Evolutionary conservation across 2,329 filamentous ascomycete genomes (phyloP), one percentile per base, ranked within the genome.

Genomic region (Pezicula carpinea): DNA sequence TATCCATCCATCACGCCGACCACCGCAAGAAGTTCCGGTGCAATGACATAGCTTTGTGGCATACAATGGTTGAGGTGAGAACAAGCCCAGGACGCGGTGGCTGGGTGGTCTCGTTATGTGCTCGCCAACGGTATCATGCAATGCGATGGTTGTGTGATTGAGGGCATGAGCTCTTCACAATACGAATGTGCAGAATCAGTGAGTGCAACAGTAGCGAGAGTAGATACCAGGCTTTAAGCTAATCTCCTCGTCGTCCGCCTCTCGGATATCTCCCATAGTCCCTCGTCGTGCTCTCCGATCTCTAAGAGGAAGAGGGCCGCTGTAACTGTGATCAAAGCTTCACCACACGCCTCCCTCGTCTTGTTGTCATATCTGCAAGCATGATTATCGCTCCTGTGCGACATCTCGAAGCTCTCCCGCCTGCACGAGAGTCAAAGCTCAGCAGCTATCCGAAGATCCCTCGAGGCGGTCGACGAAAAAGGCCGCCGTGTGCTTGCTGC

Each of bases 371-470:
- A 46, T 46, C 26, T 51, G 46, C 52, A 51, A 53, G 50, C 46
- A 47, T 56, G 34, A 50, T 38, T 23, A 18, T 43, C 47, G 38
- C 45, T 38, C 22, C 56, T 59, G 57, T 58, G 51, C 53, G 54
- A 59, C 58, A 59, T 59, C 50, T 40, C 19, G 49, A 33, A 44
- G 44, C 39, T 51, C 50, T 56, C 53, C 53, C 56, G 51, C 39
- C 47, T 55, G 52, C 53, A 55, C 39, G 46, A 50, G 29, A 23
- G 49, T 53, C 52, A 44, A 53, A 56, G 51, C 54, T 58, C 44
- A 32, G 40, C 29, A 44, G 7, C 36, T 39, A 43, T 43, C 55
- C 47, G 53, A 53, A 49, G 51, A 56, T 56, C 54, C 46, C 19
- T 29, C 26, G 26, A 29, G 26, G 48, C 38, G 53, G 54, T 48